A percentile compares a stretch with the other conserved stretches of the same genome.
phyloP scores from a whole-genome alignment of 2,329 filamentous ascomycete species.

The Lecanicillium sp. region DNA sequence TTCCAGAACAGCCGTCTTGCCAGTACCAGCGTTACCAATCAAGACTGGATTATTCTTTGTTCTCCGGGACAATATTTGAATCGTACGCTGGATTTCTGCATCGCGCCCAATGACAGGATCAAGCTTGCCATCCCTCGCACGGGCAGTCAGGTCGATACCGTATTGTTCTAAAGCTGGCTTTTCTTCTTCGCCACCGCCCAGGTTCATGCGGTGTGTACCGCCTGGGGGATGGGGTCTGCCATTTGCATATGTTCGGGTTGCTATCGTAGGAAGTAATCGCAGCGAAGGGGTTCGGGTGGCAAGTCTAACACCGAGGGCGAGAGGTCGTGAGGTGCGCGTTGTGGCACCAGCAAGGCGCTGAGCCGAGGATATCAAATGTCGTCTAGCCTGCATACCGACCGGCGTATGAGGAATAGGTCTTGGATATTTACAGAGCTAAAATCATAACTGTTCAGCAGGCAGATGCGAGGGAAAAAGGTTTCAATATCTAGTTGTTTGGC shows the following conservation, averaged over 20 bases:
- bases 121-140: conserved; percentile 79
- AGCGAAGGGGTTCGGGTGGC: conserved; percentile 9
- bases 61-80: conserved; percentile 83
- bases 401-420: not conserved
- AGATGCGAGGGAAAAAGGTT: not conserved
- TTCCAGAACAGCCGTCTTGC: conserved; percentile 90
- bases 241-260: conserved; percentile 52
- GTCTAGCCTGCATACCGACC: conserved; percentile 32
- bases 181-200: conserved; percentile 63
- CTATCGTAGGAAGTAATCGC: conserved; percentile 28
- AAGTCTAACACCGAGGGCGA: conserved; percentile 14
- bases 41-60: conserved; percentile 96
- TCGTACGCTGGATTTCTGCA: conserved; percentile 83
- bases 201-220: conserved; percentile 88
- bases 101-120: conserved; percentile 95
- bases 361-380: conserved; percentile 28
- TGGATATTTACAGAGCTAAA: not conserved
- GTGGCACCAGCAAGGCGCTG: conserved; percentile 27
- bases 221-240: conserved; percentile 80
- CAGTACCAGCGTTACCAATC: conserved; percentile 85
- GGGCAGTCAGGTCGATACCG: conserved; percentile 80
- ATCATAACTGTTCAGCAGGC: not conserved
- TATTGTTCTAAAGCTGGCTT: conserved; percentile 88
- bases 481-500: conserved; percentile 8
- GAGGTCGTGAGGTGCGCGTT: conserved; percentile 19